Evolutionary conservation across 2,329 filamentous ascomycete genomes (phyloP).

Genomic region (Parastagonospora nodorum): DNA sequence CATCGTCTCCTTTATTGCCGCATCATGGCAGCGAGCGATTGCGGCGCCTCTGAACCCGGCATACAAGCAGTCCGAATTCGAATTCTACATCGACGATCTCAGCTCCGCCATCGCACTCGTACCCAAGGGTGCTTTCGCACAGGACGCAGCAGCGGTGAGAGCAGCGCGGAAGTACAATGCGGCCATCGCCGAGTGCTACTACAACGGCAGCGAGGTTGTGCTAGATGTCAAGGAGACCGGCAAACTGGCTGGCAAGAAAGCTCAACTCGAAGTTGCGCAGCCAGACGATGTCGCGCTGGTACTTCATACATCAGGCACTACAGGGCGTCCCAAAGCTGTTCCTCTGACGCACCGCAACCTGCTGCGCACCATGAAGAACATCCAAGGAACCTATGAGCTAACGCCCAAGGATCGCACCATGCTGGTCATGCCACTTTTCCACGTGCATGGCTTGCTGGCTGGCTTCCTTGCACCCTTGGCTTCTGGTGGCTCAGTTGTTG

Average conservation of each 20-base stretch:
- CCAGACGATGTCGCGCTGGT: conserved; percentile 83
- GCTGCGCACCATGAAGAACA: conserved; percentile 82
- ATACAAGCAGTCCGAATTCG: conserved; percentile 89
- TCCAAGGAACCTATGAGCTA: conserved; percentile 76
- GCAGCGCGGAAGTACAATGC: conserved; percentile 80
- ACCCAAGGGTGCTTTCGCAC: conserved; percentile 69
- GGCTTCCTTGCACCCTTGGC: conserved; percentile 78
- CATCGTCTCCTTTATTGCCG: conserved; percentile 84
- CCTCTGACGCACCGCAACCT: conserved; percentile 82
- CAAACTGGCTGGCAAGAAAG: conserved; percentile 62
- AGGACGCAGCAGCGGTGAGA: conserved; percentile 72
- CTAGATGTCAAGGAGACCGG: conserved; percentile 79
- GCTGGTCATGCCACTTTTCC: conserved; percentile 89
- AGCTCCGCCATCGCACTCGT: conserved; percentile 79
- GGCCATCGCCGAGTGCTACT: conserved; percentile 86
- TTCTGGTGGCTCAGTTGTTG: conserved; percentile 78
- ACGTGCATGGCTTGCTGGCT: conserved; percentile 86
- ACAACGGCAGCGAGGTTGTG: conserved; percentile 72
- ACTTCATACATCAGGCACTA: conserved; percentile 83
- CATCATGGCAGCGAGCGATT: conserved; percentile 81
- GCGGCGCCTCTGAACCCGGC: conserved; percentile 86
- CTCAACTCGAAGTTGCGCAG: conserved; percentile 60
- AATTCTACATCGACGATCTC: conserved; percentile 89
- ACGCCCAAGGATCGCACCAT: conserved; percentile 75
- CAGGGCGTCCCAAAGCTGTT: conserved; percentile 80